Evolutionary conservation across 2,329 filamentous ascomycete species (phyloP), one percentile per base, ranked within the genome.

Genomic region (Epichloe hybrida): DNA sequence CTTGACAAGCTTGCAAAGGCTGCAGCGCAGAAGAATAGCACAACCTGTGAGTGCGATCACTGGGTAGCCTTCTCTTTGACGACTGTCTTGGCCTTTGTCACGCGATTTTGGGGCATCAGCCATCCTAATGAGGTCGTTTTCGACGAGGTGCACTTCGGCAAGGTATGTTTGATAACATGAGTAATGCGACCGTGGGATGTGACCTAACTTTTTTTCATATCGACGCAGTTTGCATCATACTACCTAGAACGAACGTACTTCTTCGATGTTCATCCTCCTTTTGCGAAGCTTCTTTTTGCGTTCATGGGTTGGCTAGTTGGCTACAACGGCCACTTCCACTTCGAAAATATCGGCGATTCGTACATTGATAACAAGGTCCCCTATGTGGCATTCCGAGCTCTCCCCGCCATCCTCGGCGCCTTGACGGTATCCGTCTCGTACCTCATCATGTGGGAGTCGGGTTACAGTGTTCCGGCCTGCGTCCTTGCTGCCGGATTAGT

Each of bases 381-480:
- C 38, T 98, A 98, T 68, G 86, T 98, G 55, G 90, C 93, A 55
- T 95, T 94, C 72, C 87, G 93, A 60, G 86, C 90, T 44, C 80
- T 98, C 74, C 74, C 93, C 41, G 93, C 93, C 53, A 80, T 93
- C 47, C 81, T 97, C 59, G 93, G 93, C 57, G 85, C 93, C 51
- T 73, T 98, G 58, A 98, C 93, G 11, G 88, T 98, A 48, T 86
- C 90, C n/a, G 86, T 91, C 46, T 83, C 88, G 51, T 98, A 95
- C 69, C 72, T 95, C 65, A 98, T 95, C 69, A 98, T 98, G 93
- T 98, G 93, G 93, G 93, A 98, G 71, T 97, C 93, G 47, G 93
- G 90, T 56, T 98, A 98, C 71, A 95, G 88, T 57, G 75, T 98
- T 41, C 93, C 93, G 11, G 93, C 93, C 52, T 95, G 88, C 66